Evolutionary conservation across 179 eudicot genomes (phyloP).

Genomic region (Gypsophila paniculata): DNA sequence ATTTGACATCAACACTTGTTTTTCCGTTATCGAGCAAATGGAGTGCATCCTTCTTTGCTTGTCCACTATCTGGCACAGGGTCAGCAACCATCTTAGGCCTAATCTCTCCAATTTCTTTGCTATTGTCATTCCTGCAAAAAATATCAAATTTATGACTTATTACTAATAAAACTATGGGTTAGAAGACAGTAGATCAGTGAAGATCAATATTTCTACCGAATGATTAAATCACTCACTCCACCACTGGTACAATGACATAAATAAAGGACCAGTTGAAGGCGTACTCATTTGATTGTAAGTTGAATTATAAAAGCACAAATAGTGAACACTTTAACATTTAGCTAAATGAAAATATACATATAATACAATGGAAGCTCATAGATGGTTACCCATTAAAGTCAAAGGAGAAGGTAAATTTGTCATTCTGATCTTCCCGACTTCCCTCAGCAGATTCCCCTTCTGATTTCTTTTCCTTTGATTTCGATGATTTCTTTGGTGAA

Average conservation of each 20-base stretch:
- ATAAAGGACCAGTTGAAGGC: constrained; percentile 4
- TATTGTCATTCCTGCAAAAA: constrained; percentile 23
- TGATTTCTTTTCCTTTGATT: constrained; percentile 41
- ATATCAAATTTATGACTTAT: background rate
- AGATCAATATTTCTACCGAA: background rate
- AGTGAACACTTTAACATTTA: background rate
- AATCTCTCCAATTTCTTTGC: constrained; percentile 1
- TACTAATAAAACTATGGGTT: background rate
- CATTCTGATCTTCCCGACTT: constrained; percentile 41
- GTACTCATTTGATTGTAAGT: background rate
- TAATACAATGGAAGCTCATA: constrained; percentile 9
- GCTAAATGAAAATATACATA: constrained; percentile 4
- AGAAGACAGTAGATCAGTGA: background rate
- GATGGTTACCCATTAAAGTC: constrained; percentile 66
- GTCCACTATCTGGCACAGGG: constrained; percentile 15
- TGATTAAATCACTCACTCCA: background rate
- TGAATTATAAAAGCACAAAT: background rate
- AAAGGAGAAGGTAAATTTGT: constrained; percentile 47
- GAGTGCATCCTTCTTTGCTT: constrained; percentile 19
- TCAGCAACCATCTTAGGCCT: constrained; percentile 19
- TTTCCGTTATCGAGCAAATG: constrained; percentile 21
- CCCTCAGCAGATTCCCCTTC: constrained; percentile 43
- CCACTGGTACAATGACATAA: background rate
- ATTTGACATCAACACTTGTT: constrained; percentile 21
- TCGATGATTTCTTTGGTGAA: constrained; percentile 47